Evolutionary conservation across 805 yeast species (phyloP).

Genomic region (Wickerhamomyces pijperi): DNA sequence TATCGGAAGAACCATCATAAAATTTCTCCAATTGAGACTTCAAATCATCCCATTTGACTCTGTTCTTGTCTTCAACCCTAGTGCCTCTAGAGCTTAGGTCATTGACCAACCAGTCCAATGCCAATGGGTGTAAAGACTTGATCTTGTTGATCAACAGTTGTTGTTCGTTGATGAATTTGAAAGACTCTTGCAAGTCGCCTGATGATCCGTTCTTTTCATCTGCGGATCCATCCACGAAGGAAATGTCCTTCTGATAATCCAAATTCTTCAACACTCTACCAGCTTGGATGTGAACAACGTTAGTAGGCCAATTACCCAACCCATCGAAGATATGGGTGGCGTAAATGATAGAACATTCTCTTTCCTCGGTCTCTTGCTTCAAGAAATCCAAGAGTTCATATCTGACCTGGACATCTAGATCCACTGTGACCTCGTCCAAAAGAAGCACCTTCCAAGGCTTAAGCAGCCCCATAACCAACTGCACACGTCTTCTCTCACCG

Average conservation of each 20-base stretch:
- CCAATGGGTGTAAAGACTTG: constrained; percentile 55
- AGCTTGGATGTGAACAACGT: constrained; percentile 63
- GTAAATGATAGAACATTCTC: constrained; percentile 74
- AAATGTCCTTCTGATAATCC: constrained; percentile 22
- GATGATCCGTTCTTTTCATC: constrained; percentile 9
- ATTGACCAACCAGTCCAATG: constrained; percentile 50
- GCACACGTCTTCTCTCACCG: constrained; percentile 93
- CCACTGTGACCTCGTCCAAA: constrained; percentile 96
- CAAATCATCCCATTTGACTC: constrained; percentile 47
- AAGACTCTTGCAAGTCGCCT: constrained; percentile 10
- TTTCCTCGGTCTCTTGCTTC: constrained; percentile 53
- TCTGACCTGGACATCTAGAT: constrained; percentile 86
- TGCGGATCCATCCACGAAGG: constrained; percentile 11
- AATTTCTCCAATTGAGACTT: constrained; percentile 26
- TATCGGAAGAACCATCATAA: constrained; percentile 30
- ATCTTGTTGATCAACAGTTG: constrained; percentile 18
- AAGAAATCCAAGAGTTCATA: constrained; percentile 61
- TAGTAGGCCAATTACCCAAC: constrained; percentile 81
- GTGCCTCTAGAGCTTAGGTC: constrained; percentile 34
- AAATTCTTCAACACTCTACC: constrained; percentile 40
- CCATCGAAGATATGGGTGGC: constrained; percentile 98
- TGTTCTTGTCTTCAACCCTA: constrained; percentile 36
- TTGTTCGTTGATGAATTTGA: background rate
- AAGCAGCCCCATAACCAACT: constrained; percentile 83
- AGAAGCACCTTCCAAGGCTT: constrained; percentile 82